Evolutionary conservation across 2,329 filamentous ascomycete genomes (phyloP).

Genomic region (Cytospora piceicola): DNA sequence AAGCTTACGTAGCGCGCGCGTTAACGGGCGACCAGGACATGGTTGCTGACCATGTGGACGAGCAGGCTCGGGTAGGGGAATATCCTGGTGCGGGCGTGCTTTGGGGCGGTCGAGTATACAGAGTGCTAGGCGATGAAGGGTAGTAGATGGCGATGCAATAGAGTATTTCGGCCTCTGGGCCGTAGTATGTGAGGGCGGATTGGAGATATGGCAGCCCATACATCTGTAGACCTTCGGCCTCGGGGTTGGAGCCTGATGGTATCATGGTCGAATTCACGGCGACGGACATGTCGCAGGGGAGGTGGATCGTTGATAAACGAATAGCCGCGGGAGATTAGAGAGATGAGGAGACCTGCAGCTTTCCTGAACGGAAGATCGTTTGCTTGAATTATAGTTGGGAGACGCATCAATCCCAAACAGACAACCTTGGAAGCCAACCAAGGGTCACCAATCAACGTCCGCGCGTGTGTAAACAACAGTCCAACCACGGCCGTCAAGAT

Average conservation of each 20-base stretch:
- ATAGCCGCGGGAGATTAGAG: not conserved
- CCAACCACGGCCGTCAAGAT: not conserved
- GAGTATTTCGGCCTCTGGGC: constrained; percentile 24
- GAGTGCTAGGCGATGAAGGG: constrained; percentile 13
- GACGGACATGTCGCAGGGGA: not conserved
- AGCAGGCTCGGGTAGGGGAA: constrained; percentile 13
- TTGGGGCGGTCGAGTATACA: constrained; percentile 6
- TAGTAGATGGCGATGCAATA: constrained; percentile 17
- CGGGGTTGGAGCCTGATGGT: not conserved
- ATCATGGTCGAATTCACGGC: constrained; percentile 13
- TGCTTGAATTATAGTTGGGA: not conserved
- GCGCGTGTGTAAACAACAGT: not conserved
- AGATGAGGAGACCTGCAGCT: too few species aligned
- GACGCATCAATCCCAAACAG: not conserved
- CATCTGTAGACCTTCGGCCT: not conserved
- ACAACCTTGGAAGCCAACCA: not conserved
- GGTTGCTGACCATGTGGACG: constrained; percentile 13
- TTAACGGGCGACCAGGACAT: constrained; percentile 14
- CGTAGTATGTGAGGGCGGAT: constrained; percentile 4
- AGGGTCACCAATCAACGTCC: not conserved
- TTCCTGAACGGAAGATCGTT: not conserved
- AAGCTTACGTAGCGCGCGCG: constrained; percentile 19
- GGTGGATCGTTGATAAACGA: too few species aligned
- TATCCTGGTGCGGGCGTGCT: constrained; percentile 12
- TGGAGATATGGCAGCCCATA: constrained; percentile 8